These are phyloP conservation scores for Urostyla sp. DNA, from an alignment of 73 alveolate species.

Conservation along the genomic window DNA sequence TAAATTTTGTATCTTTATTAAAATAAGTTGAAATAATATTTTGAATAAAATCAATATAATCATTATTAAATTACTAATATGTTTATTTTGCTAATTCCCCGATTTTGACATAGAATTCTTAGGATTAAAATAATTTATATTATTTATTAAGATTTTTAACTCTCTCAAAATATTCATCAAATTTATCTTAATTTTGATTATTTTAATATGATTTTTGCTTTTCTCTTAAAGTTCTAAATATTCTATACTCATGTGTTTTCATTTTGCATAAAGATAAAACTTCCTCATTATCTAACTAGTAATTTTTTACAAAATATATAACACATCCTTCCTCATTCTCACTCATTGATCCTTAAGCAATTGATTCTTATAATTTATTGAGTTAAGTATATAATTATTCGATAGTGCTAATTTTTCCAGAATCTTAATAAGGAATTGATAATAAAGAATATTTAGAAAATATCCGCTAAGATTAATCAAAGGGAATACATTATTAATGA, in stretches of 20 bases:
- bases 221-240: slow-evolving; percentile 91
- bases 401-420: slow-evolving; percentile 72
- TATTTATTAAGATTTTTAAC: too few relatives aligned
- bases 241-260: slow-evolving; percentile 92
- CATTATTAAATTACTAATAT: too few relatives aligned
- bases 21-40: too few relatives aligned
- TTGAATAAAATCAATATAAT: too few relatives aligned
- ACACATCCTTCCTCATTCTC: slow-evolving; percentile 94
- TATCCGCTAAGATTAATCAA: slow-evolving; percentile 68
- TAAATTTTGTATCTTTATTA: too few relatives aligned
- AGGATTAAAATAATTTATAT: too few relatives aligned
- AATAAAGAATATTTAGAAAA: slow-evolving; percentile 78
- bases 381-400: slow-evolving; percentile 76
- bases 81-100: too few relatives aligned
- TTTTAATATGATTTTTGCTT: slow-evolving; percentile 61
- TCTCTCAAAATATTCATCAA: too few relatives aligned
- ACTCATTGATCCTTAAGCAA: slow-evolving; percentile 76
- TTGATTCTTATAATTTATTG: slow-evolving; percentile 65
- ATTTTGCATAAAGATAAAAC: slow-evolving; percentile 81
- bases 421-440: slow-evolving; percentile 73
- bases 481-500: slow-evolving; percentile 71
- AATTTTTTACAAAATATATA: slow-evolving; percentile 70
- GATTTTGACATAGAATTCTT: too few relatives aligned
- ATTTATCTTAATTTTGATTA: not conserved
- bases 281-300: not conserved